Base-by-base conservation (phyloP, 805 yeast genomes). In the Saccharomycopsis sp. region DNA sequence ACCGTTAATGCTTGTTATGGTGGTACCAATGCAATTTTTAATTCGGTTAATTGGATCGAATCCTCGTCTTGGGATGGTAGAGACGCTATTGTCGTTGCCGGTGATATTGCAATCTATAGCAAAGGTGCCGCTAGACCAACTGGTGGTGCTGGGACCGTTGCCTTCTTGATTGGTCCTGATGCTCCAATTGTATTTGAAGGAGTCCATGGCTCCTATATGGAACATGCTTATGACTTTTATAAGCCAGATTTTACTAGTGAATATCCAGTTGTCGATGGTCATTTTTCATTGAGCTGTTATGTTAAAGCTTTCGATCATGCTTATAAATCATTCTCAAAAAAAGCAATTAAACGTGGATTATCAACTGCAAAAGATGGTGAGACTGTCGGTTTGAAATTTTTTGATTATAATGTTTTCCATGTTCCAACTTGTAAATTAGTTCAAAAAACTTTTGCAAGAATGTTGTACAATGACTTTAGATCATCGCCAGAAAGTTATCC, bases 41-140 rank as follows among this genome's bases (percentile, higher is more conserved):
- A 90, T 70, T 78, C 96, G 11, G 64, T 93, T 58, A 88, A 88
- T 76, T 93, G 98, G 97, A 67, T 93, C 54, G 97, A 93, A 70
- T 86, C 96, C 26, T 78, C 86, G 23, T 74, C 90, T 36, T 93
- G 98, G 98, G 98, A 93, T 61, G 98, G 98, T 53, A 80, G 97
- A 66, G 88, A 90, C 60, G 97, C 97, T 45, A 77, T 93, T 58
- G 98, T 90, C 45, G 96, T 90, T 19, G 81, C 93, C 62, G 97
- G 97, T 67, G 98, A 93, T 67, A 93, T 93, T 65, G 98, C 98
- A 60, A 81, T 93, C 56, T 93, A 93, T 68, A 88, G 89, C 58
- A 78, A 89, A 70, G 98, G 98, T 63, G 83, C 95, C 31, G 98
- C 98, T 46, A 83, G 98, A 75, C 98, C 98, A 61, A 93, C 98